Conservation (phyloP, 805 yeast species). For the Ogataea degrootiae region DNA sequence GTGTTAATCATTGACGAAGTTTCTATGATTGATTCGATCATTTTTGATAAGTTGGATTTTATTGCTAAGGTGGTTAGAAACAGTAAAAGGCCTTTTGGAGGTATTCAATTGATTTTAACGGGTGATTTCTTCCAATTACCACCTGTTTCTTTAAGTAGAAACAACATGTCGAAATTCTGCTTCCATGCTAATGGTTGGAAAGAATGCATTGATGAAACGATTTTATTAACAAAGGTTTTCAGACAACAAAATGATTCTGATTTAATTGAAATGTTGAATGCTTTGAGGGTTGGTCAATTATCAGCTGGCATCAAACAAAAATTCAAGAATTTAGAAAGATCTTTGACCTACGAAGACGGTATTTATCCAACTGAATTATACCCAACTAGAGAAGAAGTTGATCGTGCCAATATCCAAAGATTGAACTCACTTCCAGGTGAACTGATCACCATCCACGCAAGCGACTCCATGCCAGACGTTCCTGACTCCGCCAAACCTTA, state of each 20-base stretch:
- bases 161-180: constrained; percentile 47
- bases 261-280: constrained; percentile 74
- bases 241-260: constrained; percentile 80
- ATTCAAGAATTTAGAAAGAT: constrained; percentile 54
- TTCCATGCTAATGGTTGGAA: constrained; percentile 76
- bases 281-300: constrained; percentile 70
- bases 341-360: constrained; percentile 60
- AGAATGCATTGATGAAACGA: constrained; percentile 54
- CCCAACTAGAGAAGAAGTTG: constrained; percentile 85
- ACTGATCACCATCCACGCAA: constrained; percentile 38
- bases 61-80: constrained; percentile 57
- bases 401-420: constrained; percentile 57
- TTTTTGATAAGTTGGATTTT: constrained; percentile 69
- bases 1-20: constrained; percentile 88
- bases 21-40: constrained; percentile 83
- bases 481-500: constrained; percentile 4
- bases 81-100: constrained; percentile 74
- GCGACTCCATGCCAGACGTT: constrained; percentile 30
- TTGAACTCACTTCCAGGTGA: constrained; percentile 47
- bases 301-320: constrained; percentile 41
- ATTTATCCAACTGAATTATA: constrained; percentile 85
- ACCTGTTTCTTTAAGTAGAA: constrained; percentile 57
- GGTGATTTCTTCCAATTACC: constrained; percentile 98
- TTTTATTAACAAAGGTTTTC: constrained; percentile 73
- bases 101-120: constrained; percentile 80